Conservation (phyloP, 1,139 yeast genomes). For the Wickerhamomyces sp. region DNA sequence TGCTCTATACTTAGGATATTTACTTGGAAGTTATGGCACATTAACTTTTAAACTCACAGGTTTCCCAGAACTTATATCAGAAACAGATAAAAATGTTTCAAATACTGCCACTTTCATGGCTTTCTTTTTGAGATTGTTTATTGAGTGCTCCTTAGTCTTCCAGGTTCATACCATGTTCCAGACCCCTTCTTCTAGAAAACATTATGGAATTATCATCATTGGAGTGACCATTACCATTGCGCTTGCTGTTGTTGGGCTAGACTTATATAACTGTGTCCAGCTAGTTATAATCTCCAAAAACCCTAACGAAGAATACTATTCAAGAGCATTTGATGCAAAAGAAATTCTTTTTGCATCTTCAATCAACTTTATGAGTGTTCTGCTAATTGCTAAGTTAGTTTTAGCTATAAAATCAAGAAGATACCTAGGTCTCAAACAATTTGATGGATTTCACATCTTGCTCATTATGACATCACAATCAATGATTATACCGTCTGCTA, state of each 20-base stretch:
- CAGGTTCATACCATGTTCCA: conserved; percentile 70
- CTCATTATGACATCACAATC: conserved; percentile 83
- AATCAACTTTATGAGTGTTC: conserved; percentile 54
- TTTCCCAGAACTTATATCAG: conserved; percentile 32
- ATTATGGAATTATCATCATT: conserved; percentile 38
- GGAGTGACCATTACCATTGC: conserved; percentile 40
- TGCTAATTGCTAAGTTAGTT: conserved; percentile 57
- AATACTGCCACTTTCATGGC: conserved; percentile 60
- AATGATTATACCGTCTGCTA: conserved; percentile 67
- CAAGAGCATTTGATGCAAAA: conserved; percentile 40
- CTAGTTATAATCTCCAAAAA: conserved; percentile 22
- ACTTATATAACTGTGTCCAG: conserved; percentile 42
- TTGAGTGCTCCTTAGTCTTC: conserved; percentile 62
- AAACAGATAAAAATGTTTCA: conserved; percentile 36
- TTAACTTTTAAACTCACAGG: conserved; percentile 50
- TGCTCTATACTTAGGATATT: conserved; percentile 48
- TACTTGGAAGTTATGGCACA: conserved; percentile 49
- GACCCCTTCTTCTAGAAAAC: conserved; percentile 42
- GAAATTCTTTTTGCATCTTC: conserved; percentile 65
- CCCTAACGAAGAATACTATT: conserved; percentile 28
- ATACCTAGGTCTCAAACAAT: conserved; percentile 72
- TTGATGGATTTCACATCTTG: conserved; percentile 75
- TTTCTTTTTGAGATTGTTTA: conserved; percentile 50
- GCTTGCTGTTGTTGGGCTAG: conserved; percentile 47
- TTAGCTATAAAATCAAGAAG: conserved; percentile 70